phyloP scores from a whole-genome alignment of 306 rosid genomes.

The Inga leiocalycina region DNA sequence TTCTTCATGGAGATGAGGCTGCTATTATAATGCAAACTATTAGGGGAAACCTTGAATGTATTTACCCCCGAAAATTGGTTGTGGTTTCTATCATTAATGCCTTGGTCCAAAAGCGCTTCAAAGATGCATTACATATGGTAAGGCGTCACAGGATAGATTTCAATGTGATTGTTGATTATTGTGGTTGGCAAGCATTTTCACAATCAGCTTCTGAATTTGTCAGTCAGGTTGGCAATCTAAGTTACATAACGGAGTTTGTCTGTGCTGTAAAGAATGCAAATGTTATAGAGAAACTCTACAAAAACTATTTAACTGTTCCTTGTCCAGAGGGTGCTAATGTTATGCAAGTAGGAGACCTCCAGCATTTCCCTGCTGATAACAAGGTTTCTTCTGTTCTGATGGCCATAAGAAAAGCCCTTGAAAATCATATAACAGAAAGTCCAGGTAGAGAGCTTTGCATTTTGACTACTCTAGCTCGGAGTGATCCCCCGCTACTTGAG shows the following conservation, averaged over 20 bases:
- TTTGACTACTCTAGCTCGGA: constrained; percentile 91
- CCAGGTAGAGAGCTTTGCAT: constrained; percentile 93
- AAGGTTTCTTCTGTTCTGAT: constrained; percentile 78
- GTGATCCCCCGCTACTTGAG: constrained; percentile 92
- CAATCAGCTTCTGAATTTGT: constrained; percentile 82
- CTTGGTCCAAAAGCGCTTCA: constrained; percentile 74
- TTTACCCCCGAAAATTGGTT: constrained; percentile 90
- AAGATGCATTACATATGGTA: constrained; percentile 86
- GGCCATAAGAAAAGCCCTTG: constrained; percentile 85
- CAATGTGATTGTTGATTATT: constrained; percentile 77
- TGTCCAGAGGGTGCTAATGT: constrained; percentile 45
- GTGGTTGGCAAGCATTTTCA: constrained; percentile 80
- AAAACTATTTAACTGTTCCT: constrained; percentile 49
- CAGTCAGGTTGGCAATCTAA: constrained; percentile 80
- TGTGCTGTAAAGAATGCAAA: constrained; percentile 88
- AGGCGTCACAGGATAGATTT: constrained; percentile 98
- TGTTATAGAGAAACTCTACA: constrained; percentile 66
- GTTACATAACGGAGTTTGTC: constrained; percentile 88
- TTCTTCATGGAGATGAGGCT: constrained; percentile 89
- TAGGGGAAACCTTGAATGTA: constrained; percentile 90
- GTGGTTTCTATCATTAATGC: constrained; percentile 80
- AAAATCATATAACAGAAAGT: constrained; percentile 71
- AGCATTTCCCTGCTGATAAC: constrained; percentile 46
- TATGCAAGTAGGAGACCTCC: constrained; percentile 41
- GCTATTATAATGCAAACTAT: constrained; percentile 75